Conservation (phyloP, 441 rosid genomes). For the Gossypium gossypioides region DNA sequence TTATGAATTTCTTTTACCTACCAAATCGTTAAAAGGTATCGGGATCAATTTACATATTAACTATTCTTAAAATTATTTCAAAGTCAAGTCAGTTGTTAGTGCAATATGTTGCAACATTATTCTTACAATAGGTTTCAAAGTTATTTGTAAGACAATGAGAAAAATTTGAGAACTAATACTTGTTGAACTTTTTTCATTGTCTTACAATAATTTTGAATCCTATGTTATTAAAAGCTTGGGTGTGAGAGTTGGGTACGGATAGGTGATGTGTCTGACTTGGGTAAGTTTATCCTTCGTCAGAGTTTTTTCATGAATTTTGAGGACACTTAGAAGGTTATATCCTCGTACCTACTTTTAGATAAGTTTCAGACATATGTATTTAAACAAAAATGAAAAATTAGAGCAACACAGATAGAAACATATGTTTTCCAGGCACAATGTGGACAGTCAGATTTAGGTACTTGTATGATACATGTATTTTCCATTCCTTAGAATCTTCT, state of each 20-base stretch:
- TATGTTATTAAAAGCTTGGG: neutral
- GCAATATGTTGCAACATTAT: neutral
- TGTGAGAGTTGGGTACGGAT: too few species aligned
- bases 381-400: too few species aligned
- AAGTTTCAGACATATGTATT: too few species aligned
- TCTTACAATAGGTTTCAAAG: neutral
- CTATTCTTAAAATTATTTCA: neutral
- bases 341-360: too few species aligned
- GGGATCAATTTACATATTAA: neutral
- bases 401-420: too few species aligned
- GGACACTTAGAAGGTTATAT: too few species aligned
- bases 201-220: neutral
- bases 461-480: neutral
- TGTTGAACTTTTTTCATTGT: neutral
- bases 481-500: neutral
- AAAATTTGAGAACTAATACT: neutral
- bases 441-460: neutral
- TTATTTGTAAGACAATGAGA: too few species aligned
- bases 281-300: too few species aligned
- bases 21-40: neutral
- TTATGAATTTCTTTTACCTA: neutral
- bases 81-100: neutral
- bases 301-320: too few species aligned
- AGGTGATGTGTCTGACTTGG: too few species aligned
- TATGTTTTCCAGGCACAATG: too few species aligned